phyloP scores from a whole-genome alignment of 1,139 yeast genomes.

The Arxiozyma bovina region DNA sequence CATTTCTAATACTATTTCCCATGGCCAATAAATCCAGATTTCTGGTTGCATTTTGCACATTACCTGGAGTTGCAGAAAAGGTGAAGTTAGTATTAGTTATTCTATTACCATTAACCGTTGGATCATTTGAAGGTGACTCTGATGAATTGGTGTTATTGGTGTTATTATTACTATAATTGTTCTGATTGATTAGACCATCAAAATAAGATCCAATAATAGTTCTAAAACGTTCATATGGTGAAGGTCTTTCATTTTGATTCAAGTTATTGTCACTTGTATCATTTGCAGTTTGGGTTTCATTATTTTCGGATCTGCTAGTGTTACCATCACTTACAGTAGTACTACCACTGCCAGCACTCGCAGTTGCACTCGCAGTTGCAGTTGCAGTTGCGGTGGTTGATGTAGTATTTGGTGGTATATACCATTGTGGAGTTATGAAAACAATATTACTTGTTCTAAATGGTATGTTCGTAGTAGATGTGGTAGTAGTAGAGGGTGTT shows the following conservation, averaged over 20 bases:
- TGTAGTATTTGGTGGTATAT: background rate
- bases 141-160: background rate
- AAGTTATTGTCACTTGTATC: background rate
- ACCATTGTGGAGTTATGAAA: background rate
- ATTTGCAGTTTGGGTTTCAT: background rate
- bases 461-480: background rate
- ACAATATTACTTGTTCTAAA: constrained; percentile 1
- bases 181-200: background rate
- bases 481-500: background rate
- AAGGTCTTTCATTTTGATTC: background rate
- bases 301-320: background rate
- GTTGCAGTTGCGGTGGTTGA: background rate
- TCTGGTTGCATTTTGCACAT: background rate
- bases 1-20: constrained; percentile 6
- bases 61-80: constrained; percentile 1
- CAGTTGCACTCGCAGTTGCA: background rate
- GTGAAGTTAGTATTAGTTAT: background rate
- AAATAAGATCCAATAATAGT: constrained; percentile 4
- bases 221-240: constrained; percentile 9
- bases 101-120: background rate
- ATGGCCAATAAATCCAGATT: constrained; percentile 2
- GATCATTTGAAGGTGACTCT: background rate
- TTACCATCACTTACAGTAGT: background rate
- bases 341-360: background rate
- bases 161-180: background rate